Conservation (phyloP, 371 early-diverging fungal genomes). For the Aphelidium insulamus region DNA sequence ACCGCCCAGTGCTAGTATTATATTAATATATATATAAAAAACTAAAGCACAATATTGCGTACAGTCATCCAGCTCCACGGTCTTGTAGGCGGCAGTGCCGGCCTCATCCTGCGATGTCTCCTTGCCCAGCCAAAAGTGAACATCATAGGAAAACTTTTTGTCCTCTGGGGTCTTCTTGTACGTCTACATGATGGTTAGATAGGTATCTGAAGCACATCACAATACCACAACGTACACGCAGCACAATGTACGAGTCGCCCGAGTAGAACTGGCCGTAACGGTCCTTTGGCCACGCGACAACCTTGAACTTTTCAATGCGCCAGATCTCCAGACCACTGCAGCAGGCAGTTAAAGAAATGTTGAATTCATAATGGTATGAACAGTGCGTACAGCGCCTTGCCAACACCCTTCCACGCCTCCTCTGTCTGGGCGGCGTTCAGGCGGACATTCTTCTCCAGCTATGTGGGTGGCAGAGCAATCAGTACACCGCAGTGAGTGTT, state of each 20-base stretch:
- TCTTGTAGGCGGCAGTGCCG: conserved; percentile 75
- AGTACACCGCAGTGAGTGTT: too few relatives aligned
- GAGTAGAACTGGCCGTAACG: conserved; percentile 45
- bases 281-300: conserved; percentile 31
- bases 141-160: too few relatives aligned
- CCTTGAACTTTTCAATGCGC: conserved; percentile 56
- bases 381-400: too few relatives aligned
- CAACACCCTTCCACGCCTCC: too few relatives aligned
- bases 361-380: too few relatives aligned
- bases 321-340: conserved; percentile 45
- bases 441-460: too few relatives aligned
- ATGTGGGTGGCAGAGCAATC: too few relatives aligned
- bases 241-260: conserved; percentile 53
- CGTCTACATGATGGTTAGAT: too few relatives aligned
- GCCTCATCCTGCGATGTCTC: conserved; percentile 59
- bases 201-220: background rate
- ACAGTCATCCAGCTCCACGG: conserved; percentile 67
- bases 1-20: conserved; percentile 27
- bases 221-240: conserved; percentile 25
- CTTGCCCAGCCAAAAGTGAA: conserved; percentile 67
- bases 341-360: too few relatives aligned
- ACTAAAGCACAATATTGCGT: conserved; percentile 5
- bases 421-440: too few relatives aligned
- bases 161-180: too few relatives aligned
- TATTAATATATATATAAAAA: background rate